These are phyloP conservation scores for Phytophthora ohioensis DNA, from an alignment of 352 stramenopile genomes.

Conservation along the genomic window DNA sequence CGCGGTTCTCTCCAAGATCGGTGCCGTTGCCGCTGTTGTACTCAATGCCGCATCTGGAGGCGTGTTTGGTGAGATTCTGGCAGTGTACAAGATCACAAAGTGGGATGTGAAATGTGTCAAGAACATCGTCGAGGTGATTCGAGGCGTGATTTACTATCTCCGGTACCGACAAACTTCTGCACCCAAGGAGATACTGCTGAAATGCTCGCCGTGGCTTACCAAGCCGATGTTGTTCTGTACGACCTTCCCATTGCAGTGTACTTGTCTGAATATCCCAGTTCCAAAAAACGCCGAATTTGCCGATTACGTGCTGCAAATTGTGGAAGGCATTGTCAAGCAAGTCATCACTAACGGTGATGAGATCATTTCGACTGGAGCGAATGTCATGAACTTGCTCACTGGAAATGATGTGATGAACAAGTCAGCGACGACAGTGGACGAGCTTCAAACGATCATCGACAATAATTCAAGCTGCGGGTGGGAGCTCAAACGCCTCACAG, in stretches of 20 bases:
- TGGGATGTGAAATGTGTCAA: conserved; percentile 12
- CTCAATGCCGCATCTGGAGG: neutral
- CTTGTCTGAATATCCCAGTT: conserved; percentile 14
- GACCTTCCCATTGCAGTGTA: conserved; percentile 27
- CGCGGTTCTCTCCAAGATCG: neutral
- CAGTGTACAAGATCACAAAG: conserved; percentile 20
- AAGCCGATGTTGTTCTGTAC: conserved; percentile 30
- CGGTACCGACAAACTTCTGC: conserved; percentile 31
- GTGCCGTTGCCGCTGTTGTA: neutral
- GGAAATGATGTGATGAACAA: conserved; percentile 14
- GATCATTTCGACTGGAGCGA: conserved; percentile 31
- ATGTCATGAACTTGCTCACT: conserved; percentile 36
- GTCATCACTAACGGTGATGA: conserved; percentile 31
- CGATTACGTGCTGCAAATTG: conserved; percentile 10
- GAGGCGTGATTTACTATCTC: conserved; percentile 27
- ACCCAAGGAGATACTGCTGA: conserved; percentile 23
- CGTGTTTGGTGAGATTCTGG: neutral
- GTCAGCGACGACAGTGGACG: conserved; percentile 15
- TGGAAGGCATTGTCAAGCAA: conserved; percentile 39
- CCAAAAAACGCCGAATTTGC: conserved; percentile 9
- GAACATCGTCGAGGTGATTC: conserved; percentile 21
- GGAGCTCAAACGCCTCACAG: conserved; percentile 37
- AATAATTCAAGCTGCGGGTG: conserved; percentile 37
- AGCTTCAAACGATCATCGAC: conserved; percentile 12
- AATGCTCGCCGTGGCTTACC: conserved; percentile 29